Evolutionary conservation across 352 stramenopile genomes (phyloP).

Genomic region (Globisporangium abappressorium): DNA sequence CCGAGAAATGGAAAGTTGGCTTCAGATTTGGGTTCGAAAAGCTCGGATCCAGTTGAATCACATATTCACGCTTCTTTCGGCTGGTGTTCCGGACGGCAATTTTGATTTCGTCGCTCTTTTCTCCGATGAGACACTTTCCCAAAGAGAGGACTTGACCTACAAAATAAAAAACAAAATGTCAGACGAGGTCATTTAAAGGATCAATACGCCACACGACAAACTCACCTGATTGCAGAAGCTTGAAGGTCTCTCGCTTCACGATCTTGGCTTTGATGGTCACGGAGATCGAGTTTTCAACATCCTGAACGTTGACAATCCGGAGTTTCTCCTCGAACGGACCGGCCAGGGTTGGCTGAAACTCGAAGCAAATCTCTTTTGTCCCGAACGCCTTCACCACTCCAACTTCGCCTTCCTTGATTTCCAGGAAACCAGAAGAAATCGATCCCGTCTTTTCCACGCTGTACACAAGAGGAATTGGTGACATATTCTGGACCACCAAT

Average conservation of each 20-base stretch:
- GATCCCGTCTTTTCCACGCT: conserved; percentile 88
- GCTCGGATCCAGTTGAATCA: conserved; percentile 76
- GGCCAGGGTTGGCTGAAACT: conserved; percentile 84
- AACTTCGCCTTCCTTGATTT: conserved; percentile 86
- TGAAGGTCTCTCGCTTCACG: conserved; percentile 88
- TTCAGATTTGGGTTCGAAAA: conserved; percentile 67
- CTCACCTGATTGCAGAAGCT: conserved; percentile 83
- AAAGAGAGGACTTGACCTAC: conserved; percentile 79
- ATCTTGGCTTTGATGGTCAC: conserved; percentile 90
- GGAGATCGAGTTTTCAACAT: conserved; percentile 81
- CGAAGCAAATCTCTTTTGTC: conserved; percentile 87
- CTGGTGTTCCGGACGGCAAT: conserved; percentile 86
- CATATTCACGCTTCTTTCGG: conserved; percentile 85
- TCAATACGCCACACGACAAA: conserved; percentile 1
- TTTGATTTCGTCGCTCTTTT: conserved; percentile 84
- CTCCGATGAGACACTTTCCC: conserved; percentile 78
- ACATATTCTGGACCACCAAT: conserved; percentile 86
- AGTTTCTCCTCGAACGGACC: conserved; percentile 88
- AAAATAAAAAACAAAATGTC: neutral
- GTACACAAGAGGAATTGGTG: conserved; percentile 79
- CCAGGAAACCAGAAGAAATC: conserved; percentile 88
- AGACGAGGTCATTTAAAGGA: neutral
- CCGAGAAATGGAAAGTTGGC: conserved; percentile 78
- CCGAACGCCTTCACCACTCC: conserved; percentile 87
- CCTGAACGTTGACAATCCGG: conserved; percentile 89